These are phyloP conservation scores for Dioscorea dumetorum DNA, from an alignment of 106 monocot genomes.

Conservation along the genomic window DNA sequence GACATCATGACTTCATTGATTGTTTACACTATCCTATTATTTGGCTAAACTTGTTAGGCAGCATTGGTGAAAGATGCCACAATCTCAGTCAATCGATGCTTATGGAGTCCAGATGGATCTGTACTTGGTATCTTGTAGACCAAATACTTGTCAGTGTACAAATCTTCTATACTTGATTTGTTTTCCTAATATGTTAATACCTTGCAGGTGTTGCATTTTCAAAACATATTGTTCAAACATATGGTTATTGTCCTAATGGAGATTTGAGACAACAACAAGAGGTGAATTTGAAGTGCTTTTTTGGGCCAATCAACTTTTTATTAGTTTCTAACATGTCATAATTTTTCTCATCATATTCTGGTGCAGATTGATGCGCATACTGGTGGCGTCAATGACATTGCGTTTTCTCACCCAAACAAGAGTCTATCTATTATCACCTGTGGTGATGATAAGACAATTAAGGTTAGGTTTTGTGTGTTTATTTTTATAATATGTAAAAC, in stretches of 20 bases:
- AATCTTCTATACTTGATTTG: neutral
- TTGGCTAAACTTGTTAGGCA: conserved; percentile 22
- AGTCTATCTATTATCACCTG: conserved; percentile 70
- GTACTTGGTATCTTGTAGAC: conserved; percentile 54
- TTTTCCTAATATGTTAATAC: neutral
- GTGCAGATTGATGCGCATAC: conserved; percentile 90
- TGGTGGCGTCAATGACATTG: conserved; percentile 97
- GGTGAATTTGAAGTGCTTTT: conserved; percentile 24
- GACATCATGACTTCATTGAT: too few relatives aligned
- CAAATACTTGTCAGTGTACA: neutral
- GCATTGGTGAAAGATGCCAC: conserved; percentile 87
- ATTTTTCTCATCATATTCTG: neutral
- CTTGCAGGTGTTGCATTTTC: conserved; percentile 93
- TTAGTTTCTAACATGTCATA: conserved; percentile 9
- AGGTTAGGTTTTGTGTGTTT: conserved; percentile 17
- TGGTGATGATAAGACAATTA: conserved; percentile 80
- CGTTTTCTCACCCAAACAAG: conserved; percentile 93
- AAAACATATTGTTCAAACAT: conserved; percentile 89
- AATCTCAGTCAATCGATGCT: conserved; percentile 87
- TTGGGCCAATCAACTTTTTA: neutral
- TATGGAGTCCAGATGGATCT: conserved; percentile 97
- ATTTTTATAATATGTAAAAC: neutral
- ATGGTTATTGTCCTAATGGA: conserved; percentile 73
- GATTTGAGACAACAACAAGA: conserved; percentile 77
- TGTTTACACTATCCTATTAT: too few relatives aligned